Evolutionary conservation across 805 yeast genomes (phyloP), one percentile per base, ranked within the genome.

Genomic region (Jamesozyma rosinii): DNA sequence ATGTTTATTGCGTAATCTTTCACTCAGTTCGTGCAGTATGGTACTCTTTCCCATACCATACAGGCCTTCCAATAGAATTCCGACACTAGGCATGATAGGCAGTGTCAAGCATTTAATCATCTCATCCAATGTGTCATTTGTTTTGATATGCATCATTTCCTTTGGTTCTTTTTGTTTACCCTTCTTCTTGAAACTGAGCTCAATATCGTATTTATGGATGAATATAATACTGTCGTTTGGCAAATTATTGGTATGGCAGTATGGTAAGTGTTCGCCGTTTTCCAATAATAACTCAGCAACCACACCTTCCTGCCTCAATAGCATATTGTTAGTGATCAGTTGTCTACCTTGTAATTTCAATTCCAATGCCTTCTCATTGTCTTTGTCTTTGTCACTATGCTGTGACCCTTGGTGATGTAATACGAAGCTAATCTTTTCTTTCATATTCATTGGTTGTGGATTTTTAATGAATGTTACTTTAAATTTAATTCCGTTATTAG

Each of bases 1-100:
- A 31, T 69, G 59, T 1, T 33, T 21, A 1, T 10, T 4, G 8
- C 30, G n/a, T 31, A 51, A 22, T 2, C 64, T 56, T 1, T 58
- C 41, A 8, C 55, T 46, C 5, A 83, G 54, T 21, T 70, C 65
- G 3, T 68, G 60, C 14, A 79, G 54, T 2, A 82, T 47, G 1
- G 77, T 62, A 0, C 92, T 67, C 58, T 90, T 90, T 0, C 97
- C 97, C 47, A 86, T 74, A 0, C 96, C 97, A 1, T 84, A 67
- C 19, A 79, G 64, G 0, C 97, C 97, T 50, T 77, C 72, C 0
- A 89, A 54, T 42, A 87, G 63, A 0, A 78, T 66, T 1, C 90
- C 85, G 6, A 5, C 63, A 3, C 62, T 50, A 10, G 59, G 49
- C 10, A 46, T 26, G 2, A 55, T 22, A 3, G 61, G 60, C 8